Conservation (phyloP, 768 basidiomycete species). For the Mrakia blollopis region DNA sequence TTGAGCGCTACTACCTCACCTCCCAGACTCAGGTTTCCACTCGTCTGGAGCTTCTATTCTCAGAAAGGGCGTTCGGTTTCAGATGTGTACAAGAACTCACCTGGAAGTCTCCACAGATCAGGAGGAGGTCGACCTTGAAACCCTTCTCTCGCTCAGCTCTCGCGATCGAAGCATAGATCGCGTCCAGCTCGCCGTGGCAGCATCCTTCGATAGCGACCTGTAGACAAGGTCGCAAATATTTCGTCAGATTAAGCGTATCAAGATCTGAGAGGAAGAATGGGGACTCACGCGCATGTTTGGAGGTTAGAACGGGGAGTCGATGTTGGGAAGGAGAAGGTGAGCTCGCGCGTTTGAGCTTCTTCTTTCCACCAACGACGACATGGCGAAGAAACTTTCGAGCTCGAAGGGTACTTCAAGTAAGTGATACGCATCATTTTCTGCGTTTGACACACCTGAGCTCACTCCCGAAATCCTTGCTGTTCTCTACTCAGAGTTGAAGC, state of each 20-base stretch:
- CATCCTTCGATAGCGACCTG: constrained; percentile 90
- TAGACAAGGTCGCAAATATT: neutral
- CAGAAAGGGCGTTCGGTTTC: neutral
- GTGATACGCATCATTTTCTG: too few species aligned
- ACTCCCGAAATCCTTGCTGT: too few species aligned
- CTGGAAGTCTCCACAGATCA: constrained; percentile 91
- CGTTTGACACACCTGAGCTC: too few species aligned
- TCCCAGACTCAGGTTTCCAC: neutral
- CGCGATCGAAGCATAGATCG: constrained; percentile 69
- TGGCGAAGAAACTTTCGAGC: too few species aligned
- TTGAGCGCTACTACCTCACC: neutral
- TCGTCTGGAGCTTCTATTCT: neutral
- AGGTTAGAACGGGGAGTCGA: neutral
- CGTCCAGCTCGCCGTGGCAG: constrained; percentile 88
- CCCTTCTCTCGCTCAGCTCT: constrained; percentile 58
- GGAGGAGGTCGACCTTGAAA: constrained; percentile 72
- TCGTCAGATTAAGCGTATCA: neutral
- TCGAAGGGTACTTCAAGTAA: too few species aligned
- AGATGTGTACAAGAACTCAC: constrained; percentile 31
- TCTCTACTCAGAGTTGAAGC: too few species aligned
- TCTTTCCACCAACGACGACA: neutral
- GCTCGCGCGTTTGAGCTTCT: neutral
- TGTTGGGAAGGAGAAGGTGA: neutral
- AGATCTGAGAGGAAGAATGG: neutral
- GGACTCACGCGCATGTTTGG: neutral